A percentile compares a stretch with the other conserved stretches of the same genome.
Conservation (phyloP, 164 flowering plant species). For the Amborella trichopoda region DNA sequence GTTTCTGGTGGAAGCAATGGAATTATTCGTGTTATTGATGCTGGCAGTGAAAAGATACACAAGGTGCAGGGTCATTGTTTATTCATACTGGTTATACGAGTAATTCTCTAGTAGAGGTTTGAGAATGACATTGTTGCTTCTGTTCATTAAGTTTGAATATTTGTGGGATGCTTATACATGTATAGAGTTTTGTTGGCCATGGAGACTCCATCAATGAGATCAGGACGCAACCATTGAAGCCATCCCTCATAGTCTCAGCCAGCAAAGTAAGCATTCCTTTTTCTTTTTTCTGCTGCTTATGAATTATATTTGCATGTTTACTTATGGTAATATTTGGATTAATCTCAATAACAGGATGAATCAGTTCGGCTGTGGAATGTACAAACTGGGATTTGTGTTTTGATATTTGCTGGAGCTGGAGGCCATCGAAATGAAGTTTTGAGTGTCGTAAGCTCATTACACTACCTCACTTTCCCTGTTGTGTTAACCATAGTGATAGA, state of each 20-base stretch:
- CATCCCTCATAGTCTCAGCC: constrained; percentile 86
- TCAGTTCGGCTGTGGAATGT: constrained; percentile 97
- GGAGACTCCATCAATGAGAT: constrained; percentile 96
- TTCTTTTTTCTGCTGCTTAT: background rate
- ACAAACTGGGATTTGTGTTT: constrained; percentile 86
- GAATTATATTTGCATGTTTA: constrained; percentile 1
- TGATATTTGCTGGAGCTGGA: constrained; percentile 97
- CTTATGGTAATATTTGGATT: background rate
- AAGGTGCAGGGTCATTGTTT: constrained; percentile 31
- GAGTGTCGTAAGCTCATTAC: constrained; percentile 59
- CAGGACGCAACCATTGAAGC: constrained; percentile 79
- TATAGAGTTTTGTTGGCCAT: constrained; percentile 96
- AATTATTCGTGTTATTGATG: constrained; percentile 79
- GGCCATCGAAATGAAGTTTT: constrained; percentile 98
- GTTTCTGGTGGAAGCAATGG: constrained; percentile 96
- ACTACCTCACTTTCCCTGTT: background rate
- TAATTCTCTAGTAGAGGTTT: too few relatives aligned
- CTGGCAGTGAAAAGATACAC: constrained; percentile 74
- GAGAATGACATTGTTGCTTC: background rate
- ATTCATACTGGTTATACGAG: background rate
- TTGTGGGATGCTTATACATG: constrained; percentile 1
- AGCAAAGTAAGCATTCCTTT: constrained; percentile 52
- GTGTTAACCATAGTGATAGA: too few relatives aligned
- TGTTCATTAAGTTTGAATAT: background rate
- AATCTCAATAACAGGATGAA: constrained; percentile 55